phyloP scores from a whole-genome alignment of 2,329 filamentous ascomycete species.

The Fusarium pseudonygamai region DNA sequence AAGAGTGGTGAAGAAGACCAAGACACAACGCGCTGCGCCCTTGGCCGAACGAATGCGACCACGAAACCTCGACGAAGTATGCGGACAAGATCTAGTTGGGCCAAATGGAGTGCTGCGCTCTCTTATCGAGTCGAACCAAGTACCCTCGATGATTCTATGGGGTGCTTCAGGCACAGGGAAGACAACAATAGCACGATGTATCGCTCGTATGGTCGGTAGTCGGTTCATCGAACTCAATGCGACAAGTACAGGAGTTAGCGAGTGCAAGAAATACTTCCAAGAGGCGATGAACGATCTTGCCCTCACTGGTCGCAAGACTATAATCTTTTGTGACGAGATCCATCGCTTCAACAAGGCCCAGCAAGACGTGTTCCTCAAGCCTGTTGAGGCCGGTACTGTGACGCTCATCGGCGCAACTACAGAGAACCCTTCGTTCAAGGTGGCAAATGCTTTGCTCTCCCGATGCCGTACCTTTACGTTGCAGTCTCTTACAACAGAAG shows the following conservation, averaged over 20 bases:
- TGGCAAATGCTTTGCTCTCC: slow-evolving; percentile 86
- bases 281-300: slow-evolving; percentile 83
- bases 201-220: slow-evolving; percentile 82
- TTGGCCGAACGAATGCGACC: slow-evolving; percentile 96
- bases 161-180: slow-evolving; percentile 84
- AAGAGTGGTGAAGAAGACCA: slow-evolving; percentile 69
- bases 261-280: slow-evolving; percentile 91
- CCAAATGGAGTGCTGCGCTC: slow-evolving; percentile 83
- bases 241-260: slow-evolving; percentile 84
- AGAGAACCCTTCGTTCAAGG: slow-evolving; percentile 91
- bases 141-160: slow-evolving; percentile 97
- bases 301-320: slow-evolving; percentile 88
- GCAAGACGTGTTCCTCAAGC: slow-evolving; percentile 93
- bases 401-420: slow-evolving; percentile 96
- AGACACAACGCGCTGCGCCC: slow-evolving; percentile 78
- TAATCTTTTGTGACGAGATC: slow-evolving; percentile 98
- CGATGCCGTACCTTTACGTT: slow-evolving; percentile 92
- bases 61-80: slow-evolving; percentile 82
- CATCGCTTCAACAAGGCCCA: slow-evolving; percentile 91
- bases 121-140: slow-evolving; percentile 83
- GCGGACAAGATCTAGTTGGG: slow-evolving; percentile 91
- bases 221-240: slow-evolving; percentile 97
- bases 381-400: slow-evolving; percentile 89
- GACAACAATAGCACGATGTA: slow-evolving; percentile 91
- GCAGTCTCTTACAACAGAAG: slow-evolving; percentile 74